These are phyloP conservation scores for Acmispon strigosus DNA, from an alignment of 306 rosid genomes.

Conservation along the genomic window DNA sequence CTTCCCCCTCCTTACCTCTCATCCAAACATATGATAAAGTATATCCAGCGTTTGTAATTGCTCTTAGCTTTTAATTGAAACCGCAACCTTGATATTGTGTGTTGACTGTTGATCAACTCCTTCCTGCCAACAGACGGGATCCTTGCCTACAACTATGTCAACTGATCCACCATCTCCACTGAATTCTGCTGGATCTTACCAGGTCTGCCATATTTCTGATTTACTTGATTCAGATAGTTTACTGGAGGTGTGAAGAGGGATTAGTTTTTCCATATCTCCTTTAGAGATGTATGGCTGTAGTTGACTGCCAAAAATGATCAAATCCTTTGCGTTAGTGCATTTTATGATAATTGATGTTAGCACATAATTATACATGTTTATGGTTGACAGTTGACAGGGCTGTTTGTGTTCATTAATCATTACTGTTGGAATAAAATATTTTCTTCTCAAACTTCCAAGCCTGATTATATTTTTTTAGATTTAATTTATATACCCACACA, in stretches of 20 bases:
- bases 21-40: neutral
- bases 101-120: neutral
- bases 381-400: conserved; percentile 17
- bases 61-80: neutral
- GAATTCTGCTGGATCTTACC: conserved; percentile 30
- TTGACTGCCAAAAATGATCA: neutral
- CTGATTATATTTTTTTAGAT: neutral
- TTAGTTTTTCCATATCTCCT: neutral
- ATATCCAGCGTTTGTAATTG: neutral
- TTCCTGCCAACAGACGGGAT: conserved; percentile 8
- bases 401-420: conserved; percentile 1
- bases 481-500: too few species aligned
- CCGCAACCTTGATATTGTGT: neutral
- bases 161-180: conserved; percentile 32
- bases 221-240: neutral
- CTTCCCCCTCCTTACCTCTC: neutral
- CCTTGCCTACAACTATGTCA: conserved; percentile 34
- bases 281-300: neutral
- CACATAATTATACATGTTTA: neutral
- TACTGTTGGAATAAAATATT: conserved; percentile 1
- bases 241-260: neutral
- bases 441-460: neutral
- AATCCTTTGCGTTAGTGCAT: neutral
- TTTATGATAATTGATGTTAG: neutral
- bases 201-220: conserved; percentile 38